Conservation (phyloP, 805 yeast species). For the Barnettozyma sucrosica region DNA sequence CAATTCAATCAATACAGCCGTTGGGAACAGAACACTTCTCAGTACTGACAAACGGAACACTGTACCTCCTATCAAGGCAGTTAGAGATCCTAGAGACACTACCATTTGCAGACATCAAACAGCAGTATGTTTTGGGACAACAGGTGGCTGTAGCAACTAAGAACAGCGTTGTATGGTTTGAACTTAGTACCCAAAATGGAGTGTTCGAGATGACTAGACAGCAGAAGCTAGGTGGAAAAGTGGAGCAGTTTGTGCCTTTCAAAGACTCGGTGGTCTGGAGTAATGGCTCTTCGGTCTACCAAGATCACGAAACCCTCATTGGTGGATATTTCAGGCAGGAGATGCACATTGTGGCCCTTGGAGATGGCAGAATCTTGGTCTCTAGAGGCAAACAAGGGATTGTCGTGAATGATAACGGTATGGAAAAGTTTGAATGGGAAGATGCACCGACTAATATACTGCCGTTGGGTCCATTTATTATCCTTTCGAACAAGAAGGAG, state of each 20-base stretch:
- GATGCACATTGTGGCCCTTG: neutral
- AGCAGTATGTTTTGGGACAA: neutral
- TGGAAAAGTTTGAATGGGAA: constrained; percentile 8
- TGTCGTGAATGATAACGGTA: neutral
- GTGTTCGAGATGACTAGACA: constrained; percentile 25
- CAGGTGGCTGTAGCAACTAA: constrained; percentile 15
- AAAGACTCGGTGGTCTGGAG: constrained; percentile 11
- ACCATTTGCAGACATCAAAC: constrained; percentile 4
- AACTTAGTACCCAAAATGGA: constrained; percentile 10
- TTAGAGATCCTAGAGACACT: constrained; percentile 1
- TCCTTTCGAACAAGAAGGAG: constrained; percentile 14
- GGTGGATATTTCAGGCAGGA: constrained; percentile 4
- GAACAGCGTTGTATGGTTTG: constrained; percentile 13
- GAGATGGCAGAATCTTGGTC: neutral
- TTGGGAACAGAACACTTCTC: neutral
- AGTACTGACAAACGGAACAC: constrained; percentile 1
- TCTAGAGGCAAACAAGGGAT: constrained; percentile 9
- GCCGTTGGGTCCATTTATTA: constrained; percentile 5
- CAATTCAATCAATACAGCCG: neutral
- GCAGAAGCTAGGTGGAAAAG: constrained; percentile 25
- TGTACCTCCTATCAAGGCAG: neutral
- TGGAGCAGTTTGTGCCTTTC: constrained; percentile 17
- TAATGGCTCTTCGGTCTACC: constrained; percentile 4
- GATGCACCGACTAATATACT: constrained; percentile 1
- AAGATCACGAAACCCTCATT: neutral